Evolutionary conservation across 768 basidiomycete genomes (phyloP).

Genomic region (Rubroboletus pulcherrimus): DNA sequence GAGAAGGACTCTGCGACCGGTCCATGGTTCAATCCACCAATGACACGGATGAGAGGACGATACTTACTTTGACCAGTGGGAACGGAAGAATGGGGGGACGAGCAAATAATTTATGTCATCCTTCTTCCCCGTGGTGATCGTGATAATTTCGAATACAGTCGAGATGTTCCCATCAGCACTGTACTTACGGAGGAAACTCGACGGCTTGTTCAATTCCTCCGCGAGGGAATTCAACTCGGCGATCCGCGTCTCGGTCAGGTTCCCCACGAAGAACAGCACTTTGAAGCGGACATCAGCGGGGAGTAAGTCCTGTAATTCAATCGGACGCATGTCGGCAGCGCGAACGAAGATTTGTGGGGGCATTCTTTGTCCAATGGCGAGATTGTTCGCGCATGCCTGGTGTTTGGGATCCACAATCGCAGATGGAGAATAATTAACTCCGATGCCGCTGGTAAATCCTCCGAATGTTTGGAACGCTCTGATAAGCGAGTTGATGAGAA

Average conservation of each 20-base stretch:
- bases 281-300: constrained; percentile 39
- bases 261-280: constrained; percentile 35
- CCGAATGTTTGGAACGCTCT: constrained; percentile 39
- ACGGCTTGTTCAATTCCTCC: constrained; percentile 22
- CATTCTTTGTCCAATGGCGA: constrained; percentile 39
- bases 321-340: constrained; percentile 34
- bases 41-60: neutral
- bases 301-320: constrained; percentile 41
- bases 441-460: constrained; percentile 36
- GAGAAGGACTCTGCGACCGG: constrained; percentile 29
- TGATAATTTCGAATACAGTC: constrained; percentile 31
- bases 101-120: constrained; percentile 32
- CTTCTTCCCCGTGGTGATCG: constrained; percentile 30
- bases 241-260: constrained; percentile 19
- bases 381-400: constrained; percentile 29
- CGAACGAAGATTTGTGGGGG: constrained; percentile 34
- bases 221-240: constrained; percentile 26
- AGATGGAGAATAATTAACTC: constrained; percentile 40
- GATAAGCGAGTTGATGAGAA: constrained; percentile 1
- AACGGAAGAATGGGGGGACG: constrained; percentile 34
- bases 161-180: constrained; percentile 14
- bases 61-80: constrained; percentile 44
- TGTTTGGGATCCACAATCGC: constrained; percentile 31
- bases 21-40: neutral
- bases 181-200: constrained; percentile 31